Percentiles rank a stretch among this genome's conserved stretches.
These are phyloP conservation scores for Lactifluus pinguis DNA, from an alignment of 768 basidiomycete species.

Conservation along the genomic window DNA sequence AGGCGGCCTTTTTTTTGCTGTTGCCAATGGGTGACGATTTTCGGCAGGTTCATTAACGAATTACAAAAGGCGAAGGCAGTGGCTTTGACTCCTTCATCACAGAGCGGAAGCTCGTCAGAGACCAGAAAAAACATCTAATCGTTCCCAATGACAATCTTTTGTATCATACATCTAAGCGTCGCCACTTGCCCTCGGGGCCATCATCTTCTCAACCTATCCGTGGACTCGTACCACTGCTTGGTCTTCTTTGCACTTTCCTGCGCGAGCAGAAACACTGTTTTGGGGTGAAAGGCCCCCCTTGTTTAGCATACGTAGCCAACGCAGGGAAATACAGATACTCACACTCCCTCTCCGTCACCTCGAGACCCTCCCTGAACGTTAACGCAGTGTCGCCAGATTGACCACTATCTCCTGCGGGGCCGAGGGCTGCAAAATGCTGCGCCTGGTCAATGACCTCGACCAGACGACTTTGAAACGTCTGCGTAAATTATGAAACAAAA, in stretches of 20 bases:
- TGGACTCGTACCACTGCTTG: constrained; percentile 80
- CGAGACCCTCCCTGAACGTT: constrained; percentile 82
- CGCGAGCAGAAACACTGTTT: constrained; percentile 75
- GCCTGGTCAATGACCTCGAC: constrained; percentile 81
- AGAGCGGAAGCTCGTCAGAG: background rate
- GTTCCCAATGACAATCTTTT: background rate
- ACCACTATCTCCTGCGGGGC: constrained; percentile 44
- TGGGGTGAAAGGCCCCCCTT: background rate
- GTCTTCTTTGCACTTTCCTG: constrained; percentile 72
- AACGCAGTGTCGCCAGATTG: constrained; percentile 52
- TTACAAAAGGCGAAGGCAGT: constrained; percentile 23
- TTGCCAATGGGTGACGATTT: background rate
- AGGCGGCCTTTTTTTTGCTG: background rate
- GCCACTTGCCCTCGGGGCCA: background rate
- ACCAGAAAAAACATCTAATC: constrained; percentile 12
- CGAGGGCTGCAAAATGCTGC: constrained; percentile 74
- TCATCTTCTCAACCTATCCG: constrained; percentile 43
- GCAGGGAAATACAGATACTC: constrained; percentile 26
- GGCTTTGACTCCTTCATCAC: background rate
- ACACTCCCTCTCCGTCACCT: constrained; percentile 90
- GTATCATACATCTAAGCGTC: background rate
- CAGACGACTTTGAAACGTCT: constrained; percentile 73
- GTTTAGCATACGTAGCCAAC: background rate
- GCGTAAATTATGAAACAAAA: background rate
- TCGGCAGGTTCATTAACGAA: constrained; percentile 57